phyloP scores from a whole-genome alignment of 163 green algal genomes.

The Coccomyxa subellipsoidea region DNA sequence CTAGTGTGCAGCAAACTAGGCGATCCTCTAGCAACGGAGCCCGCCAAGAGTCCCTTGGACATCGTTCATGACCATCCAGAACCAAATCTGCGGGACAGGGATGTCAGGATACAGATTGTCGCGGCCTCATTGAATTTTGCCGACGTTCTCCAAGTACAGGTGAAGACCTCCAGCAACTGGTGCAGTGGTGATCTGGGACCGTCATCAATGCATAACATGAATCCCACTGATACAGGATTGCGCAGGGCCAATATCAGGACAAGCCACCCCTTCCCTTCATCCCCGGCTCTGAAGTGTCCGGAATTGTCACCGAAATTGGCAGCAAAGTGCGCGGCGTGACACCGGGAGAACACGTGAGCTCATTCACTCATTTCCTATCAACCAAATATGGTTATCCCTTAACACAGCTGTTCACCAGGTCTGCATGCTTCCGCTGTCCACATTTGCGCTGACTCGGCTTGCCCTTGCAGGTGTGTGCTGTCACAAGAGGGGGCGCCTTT shows the following conservation, averaged over 20 bases:
- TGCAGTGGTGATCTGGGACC: too few species aligned
- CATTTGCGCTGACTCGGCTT: background rate
- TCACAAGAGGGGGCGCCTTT: constrained; percentile 63
- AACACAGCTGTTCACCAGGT: too few species aligned
- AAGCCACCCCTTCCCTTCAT: constrained; percentile 78
- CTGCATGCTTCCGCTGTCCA: too few species aligned
- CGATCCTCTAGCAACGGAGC: background rate
- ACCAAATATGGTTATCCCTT: too few species aligned
- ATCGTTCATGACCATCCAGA: background rate
- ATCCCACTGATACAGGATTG: too few species aligned
- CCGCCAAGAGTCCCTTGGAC: background rate
- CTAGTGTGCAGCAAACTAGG: constrained; percentile 15
- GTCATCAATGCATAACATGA: too few species aligned
- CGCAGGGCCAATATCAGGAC: constrained; percentile 84
- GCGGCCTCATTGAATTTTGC: constrained; percentile 72
- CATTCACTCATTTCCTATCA: background rate
- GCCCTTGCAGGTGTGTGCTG: constrained; percentile 56
- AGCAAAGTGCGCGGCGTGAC: constrained; percentile 48
- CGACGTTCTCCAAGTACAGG: constrained; percentile 62
- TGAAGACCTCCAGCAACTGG: too few species aligned
- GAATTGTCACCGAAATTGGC: constrained; percentile 66
- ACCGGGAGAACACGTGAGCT: constrained; percentile 57
- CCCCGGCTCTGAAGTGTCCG: constrained; percentile 77
- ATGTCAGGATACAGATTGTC: constrained; percentile 48
- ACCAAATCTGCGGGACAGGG: constrained; percentile 5